phyloP scores from a whole-genome alignment of 768 basidiomycete genomes.

The Agrocybe pediades region DNA sequence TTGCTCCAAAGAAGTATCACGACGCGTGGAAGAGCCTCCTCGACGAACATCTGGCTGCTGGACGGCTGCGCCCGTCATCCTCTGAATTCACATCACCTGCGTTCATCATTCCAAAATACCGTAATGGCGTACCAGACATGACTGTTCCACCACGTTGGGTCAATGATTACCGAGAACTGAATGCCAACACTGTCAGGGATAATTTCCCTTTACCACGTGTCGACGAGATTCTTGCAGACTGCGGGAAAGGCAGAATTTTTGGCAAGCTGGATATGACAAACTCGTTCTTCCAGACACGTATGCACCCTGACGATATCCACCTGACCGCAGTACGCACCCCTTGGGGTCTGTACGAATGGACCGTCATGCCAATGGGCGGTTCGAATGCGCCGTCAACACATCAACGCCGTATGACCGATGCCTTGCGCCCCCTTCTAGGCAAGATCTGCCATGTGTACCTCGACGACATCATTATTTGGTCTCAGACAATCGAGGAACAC shows the following conservation, averaged over 20 bases:
- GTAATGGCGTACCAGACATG: too few relatives aligned
- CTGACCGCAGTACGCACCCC: conserved; percentile 19
- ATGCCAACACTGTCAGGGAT: conserved; percentile 9
- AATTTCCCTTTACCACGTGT: conserved; percentile 18
- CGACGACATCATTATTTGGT: conserved; percentile 50
- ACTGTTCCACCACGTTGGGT: conserved; percentile 34
- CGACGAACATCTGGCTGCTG: conserved; percentile 32
- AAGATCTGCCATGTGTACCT: conserved; percentile 49
- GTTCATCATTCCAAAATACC: conserved; percentile 39
- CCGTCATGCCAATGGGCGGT: conserved; percentile 38
- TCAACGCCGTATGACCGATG: conserved; percentile 28
- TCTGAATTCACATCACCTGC: conserved; percentile 32
- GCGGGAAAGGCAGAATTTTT: conserved; percentile 34
- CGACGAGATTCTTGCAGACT: conserved; percentile 27
- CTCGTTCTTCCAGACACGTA: conserved; percentile 23
- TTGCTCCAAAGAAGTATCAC: conserved; percentile 32
- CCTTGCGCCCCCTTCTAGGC: conserved; percentile 34
- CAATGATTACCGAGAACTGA: conserved; percentile 19
- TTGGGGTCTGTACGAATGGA: conserved; percentile 35
- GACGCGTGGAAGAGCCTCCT: conserved; percentile 34
- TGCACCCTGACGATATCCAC: conserved; percentile 23
- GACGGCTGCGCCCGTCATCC: conserved; percentile 26
- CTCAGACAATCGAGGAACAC: conserved; percentile 34
- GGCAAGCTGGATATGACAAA: conserved; percentile 33
- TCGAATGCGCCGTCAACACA: conserved; percentile 32